Percentiles rank a stretch among this genome's conserved stretches.
phyloP scores from a whole-genome alignment of 441 rosid genomes.

The Hypseocharis bilobata region DNA sequence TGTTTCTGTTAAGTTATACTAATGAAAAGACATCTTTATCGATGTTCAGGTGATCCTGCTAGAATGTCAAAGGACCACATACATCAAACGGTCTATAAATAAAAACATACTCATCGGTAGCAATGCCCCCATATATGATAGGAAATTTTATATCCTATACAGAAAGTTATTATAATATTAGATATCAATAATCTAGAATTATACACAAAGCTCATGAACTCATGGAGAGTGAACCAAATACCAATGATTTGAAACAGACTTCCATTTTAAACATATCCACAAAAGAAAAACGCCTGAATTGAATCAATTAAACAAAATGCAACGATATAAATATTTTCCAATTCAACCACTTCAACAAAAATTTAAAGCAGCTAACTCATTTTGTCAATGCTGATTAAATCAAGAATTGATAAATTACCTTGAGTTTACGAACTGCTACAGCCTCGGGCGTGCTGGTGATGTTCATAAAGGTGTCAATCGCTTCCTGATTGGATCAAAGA shows the following conservation, averaged over 20 bases:
- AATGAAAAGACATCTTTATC: background rate
- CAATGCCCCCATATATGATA: background rate
- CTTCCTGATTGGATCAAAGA: slow-evolving; percentile 63
- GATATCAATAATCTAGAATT: too few species aligned
- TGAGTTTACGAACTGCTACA: slow-evolving; percentile 56
- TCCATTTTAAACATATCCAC: background rate
- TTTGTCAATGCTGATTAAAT: background rate
- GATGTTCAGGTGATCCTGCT: background rate
- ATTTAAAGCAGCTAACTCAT: too few species aligned
- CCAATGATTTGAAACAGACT: too few species aligned
- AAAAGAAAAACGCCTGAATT: background rate
- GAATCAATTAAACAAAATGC: background rate
- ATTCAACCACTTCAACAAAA: background rate
- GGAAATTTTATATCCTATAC: too few species aligned
- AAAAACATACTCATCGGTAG: background rate
- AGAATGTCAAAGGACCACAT: background rate
- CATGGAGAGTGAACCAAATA: too few species aligned
- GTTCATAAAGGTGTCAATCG: slow-evolving; percentile 69
- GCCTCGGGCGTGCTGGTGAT: slow-evolving; percentile 63
- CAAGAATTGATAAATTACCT: slow-evolving; percentile 33
- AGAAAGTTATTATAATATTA: too few species aligned
- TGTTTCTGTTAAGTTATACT: background rate
- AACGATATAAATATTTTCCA: background rate
- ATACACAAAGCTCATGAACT: too few species aligned
- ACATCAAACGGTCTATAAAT: too few species aligned